Evolutionary conservation across 169 alveolate species (phyloP).

Genomic region (Plasmodium vivax): DNA sequence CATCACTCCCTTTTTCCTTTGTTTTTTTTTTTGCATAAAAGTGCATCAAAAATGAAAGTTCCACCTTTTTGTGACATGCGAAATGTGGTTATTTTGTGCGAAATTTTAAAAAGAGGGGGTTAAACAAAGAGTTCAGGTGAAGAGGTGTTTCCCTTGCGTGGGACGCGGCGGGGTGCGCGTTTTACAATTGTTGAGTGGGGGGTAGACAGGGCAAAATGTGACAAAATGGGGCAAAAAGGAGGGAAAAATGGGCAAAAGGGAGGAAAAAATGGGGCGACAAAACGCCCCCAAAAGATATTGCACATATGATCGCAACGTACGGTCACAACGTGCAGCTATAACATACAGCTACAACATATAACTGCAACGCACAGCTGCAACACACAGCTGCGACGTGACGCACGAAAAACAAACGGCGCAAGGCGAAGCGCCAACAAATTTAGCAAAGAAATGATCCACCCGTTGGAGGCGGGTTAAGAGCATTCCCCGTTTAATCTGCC

Average conservation of each 20-base stretch:
- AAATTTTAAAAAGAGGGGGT: background rate
- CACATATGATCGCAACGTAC: background rate
- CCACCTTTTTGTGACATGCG: background rate
- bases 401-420: background rate
- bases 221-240: background rate
- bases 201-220: background rate
- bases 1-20: background rate
- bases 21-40: slow-evolving; percentile 3
- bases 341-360: background rate
- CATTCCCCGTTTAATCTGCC: background rate
- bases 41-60: background rate
- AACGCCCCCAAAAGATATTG: background rate
- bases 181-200: background rate
- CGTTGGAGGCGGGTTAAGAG: background rate
- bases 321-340: background rate
- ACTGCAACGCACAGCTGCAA: background rate
- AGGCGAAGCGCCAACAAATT: background rate
- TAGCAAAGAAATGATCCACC: background rate
- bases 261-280: background rate
- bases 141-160: background rate
- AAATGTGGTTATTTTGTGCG: background rate
- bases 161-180: background rate
- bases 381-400: background rate
- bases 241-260: background rate
- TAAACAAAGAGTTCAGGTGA: background rate